A percentile compares a stretch with the other conserved stretches of the same genome.
phyloP scores from a whole-genome alignment of 2,329 filamentous ascomycete species.

The Claviceps sp. region DNA sequence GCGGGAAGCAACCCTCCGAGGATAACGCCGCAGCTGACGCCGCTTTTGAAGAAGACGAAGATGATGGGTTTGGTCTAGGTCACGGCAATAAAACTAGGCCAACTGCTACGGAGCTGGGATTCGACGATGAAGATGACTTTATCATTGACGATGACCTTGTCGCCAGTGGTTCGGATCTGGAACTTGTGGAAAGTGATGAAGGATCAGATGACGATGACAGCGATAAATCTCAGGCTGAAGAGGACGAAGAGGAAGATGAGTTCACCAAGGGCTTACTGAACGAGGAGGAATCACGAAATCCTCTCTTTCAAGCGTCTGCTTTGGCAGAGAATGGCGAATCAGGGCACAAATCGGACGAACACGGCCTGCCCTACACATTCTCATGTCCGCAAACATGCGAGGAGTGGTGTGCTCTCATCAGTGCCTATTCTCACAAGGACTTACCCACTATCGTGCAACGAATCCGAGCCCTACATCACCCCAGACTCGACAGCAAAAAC shows the following conservation, averaged over 20 bases:
- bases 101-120: slow-evolving; percentile 50
- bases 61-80: slow-evolving; percentile 47
- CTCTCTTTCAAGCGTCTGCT: slow-evolving; percentile 31
- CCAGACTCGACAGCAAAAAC: slow-evolving; percentile 72
- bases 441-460: slow-evolving; percentile 72
- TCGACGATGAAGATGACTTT: slow-evolving; percentile 93
- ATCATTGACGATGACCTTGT: slow-evolving; percentile 79
- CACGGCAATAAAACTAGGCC: slow-evolving; percentile 42
- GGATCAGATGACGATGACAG: slow-evolving; percentile 36
- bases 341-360: slow-evolving; percentile 29
- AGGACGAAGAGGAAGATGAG: slow-evolving; percentile 46
- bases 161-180: slow-evolving; percentile 63
- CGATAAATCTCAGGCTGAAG: slow-evolving; percentile 19
- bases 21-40: slow-evolving; percentile 18
- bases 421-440: slow-evolving; percentile 47
- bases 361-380: slow-evolving; percentile 69
- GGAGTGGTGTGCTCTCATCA: slow-evolving; percentile 57
- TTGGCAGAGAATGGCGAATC: slow-evolving; percentile 26
- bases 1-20: slow-evolving; percentile 22
- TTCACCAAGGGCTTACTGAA: slow-evolving; percentile 57
- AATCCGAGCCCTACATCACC: slow-evolving; percentile 84
- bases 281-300: slow-evolving; percentile 40
- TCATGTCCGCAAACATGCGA: slow-evolving; percentile 67
- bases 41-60: slow-evolving; percentile 28
- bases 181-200: slow-evolving; percentile 40